Percentiles rank a stretch among this genome's conserved stretches.
Conservation (phyloP, 345 rosid genomes). For the Aethionema arabicum region DNA sequence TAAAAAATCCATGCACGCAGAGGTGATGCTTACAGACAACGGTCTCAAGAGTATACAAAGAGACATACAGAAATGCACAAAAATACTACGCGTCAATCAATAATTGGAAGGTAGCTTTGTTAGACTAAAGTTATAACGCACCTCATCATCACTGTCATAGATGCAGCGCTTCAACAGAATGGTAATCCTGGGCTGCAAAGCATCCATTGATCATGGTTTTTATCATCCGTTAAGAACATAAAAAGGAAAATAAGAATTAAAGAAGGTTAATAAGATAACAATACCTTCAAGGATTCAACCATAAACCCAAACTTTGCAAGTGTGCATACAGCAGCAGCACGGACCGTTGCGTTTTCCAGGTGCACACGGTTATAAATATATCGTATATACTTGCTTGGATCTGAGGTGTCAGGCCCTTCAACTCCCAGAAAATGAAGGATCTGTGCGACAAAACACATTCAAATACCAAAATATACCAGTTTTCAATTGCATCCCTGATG, state of each 20-base stretch:
- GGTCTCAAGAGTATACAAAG: constrained; percentile 3
- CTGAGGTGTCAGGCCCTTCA: constrained; percentile 95
- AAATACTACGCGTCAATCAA: constrained; percentile 1
- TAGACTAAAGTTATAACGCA: constrained; percentile 34
- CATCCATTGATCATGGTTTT: constrained; percentile 9
- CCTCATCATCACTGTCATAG: constrained; percentile 98
- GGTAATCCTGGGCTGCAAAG: constrained; percentile 75
- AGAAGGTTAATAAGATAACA: constrained; percentile 7
- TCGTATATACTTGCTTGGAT: constrained; percentile 93
- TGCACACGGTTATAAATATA: constrained; percentile 97
- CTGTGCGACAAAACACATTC: constrained; percentile 39
- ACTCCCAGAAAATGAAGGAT: constrained; percentile 96
- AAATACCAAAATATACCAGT: background rate
- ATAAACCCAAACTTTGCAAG: constrained; percentile 93
- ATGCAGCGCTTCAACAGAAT: constrained; percentile 89
- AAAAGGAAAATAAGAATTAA: background rate
- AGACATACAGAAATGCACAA: constrained; percentile 6
- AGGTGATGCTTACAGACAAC: constrained; percentile 21
- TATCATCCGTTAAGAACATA: constrained; percentile 12
- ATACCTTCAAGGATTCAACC: constrained; percentile 88
- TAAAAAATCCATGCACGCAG: constrained; percentile 18
- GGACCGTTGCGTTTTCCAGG: constrained; percentile 97
- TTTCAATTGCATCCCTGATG: constrained; percentile 12
- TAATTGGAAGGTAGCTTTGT: constrained; percentile 17
- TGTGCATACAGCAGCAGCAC: constrained; percentile 95